Base-by-base conservation (phyloP, 2,329 filamentous ascomycete genomes). In the Leptographium procerum region DNA sequence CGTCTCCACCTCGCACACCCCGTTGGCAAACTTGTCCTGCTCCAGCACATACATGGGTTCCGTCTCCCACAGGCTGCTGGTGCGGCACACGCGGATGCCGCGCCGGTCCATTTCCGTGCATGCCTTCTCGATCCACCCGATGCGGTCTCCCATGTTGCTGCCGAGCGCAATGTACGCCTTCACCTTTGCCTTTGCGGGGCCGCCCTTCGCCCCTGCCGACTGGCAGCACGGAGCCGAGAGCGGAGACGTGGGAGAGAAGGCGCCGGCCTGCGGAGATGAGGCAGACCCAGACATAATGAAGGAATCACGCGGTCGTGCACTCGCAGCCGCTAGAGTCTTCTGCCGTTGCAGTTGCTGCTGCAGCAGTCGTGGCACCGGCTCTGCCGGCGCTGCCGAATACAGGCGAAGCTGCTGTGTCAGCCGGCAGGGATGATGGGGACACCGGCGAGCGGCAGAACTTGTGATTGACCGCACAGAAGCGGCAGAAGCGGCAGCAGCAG, bases 11-110 rank as follows among this genome's bases (percentile, higher is more conserved):
- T 95, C 89, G 70, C 90, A 96, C 59, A 86, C 91, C 24, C 91
- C 94, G 69, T 99, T 99, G 53, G 96, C 75, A 68, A 99, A 99
- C 33, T 83, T 82, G 62, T 85, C 85, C 70, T 99, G 94, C 62
- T 96, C 87, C 62, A 88, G 75, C 63, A 96, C 88, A 71, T 99
- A 99, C 94, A 99, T 99, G 26, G 94, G 90, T 65, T 89, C 85
- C 4, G 92, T 99, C 74, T 97, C 91, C 81, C 94, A 99, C 3
- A 99, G 77, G 61, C 85, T 87, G 70, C 92, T 97, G 0, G 92
- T 96, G 65, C 86, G 80, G 66, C 83, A 79, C 45, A 99, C 81
- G 57, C 73, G 82, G 68, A 97, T 89, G 36, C 84, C 85, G 26
- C 82, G 77, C 51, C 77, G 75, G 62, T 88, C 83, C 83, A 99